Percentiles rank a stretch among this genome's conserved stretches.
These are phyloP conservation scores for Aquilaria yunnanensis DNA, from an alignment of 345 rosid genomes.

Conservation along the genomic window DNA sequence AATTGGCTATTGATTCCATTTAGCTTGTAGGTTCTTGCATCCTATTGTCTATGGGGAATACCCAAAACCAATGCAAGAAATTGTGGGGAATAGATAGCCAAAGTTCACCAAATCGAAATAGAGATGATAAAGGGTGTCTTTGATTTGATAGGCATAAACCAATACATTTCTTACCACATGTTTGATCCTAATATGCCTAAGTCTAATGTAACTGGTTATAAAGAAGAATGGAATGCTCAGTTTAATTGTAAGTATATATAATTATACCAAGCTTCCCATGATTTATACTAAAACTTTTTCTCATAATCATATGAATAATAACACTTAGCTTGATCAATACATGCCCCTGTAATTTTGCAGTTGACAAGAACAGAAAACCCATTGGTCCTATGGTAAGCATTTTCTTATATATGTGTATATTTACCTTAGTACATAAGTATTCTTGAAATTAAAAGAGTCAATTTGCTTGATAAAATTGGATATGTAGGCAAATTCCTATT, in stretches of 20 bases:
- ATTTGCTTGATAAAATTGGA: too few relatives aligned
- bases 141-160: slow-evolving; percentile 50
- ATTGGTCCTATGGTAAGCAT: slow-evolving; percentile 37
- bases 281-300: background rate
- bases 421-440: too few relatives aligned
- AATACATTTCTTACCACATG: slow-evolving; percentile 43
- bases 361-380: slow-evolving; percentile 30
- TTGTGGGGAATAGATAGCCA: slow-evolving; percentile 44
- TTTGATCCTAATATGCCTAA: slow-evolving; percentile 24
- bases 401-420: slow-evolving; percentile 1
- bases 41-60: slow-evolving; percentile 65
- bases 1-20: too few relatives aligned
- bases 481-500: too few relatives aligned
- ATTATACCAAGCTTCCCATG: slow-evolving; percentile 26
- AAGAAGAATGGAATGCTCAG: slow-evolving; percentile 45
- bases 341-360: slow-evolving; percentile 18
- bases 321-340: background rate
- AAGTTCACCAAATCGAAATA: slow-evolving; percentile 30
- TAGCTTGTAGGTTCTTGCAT: slow-evolving; percentile 41
- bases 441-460: too few relatives aligned
- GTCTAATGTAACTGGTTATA: slow-evolving; percentile 31
- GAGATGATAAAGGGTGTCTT: slow-evolving; percentile 44
- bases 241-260: slow-evolving; percentile 3
- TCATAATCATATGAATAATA: background rate
- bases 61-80: slow-evolving; percentile 51